Base-by-base conservation (phyloP, 2,329 filamentous ascomycete genomes). In the Sclerotinia trifoliorum region DNA sequence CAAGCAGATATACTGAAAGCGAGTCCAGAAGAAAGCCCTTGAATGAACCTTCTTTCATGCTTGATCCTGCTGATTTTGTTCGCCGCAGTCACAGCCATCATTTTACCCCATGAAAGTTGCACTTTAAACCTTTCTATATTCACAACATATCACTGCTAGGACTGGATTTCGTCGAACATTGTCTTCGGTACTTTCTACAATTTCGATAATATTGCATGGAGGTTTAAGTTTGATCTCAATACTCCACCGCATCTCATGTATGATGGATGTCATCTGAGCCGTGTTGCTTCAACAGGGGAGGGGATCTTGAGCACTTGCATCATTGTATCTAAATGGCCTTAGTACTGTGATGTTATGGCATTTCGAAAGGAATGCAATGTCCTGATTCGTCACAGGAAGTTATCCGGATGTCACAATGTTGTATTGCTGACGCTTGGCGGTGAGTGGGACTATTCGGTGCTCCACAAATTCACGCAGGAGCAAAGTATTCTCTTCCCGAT, bases 361-460 rank as follows among this genome's bases (percentile, higher is more conserved):
- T 4, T 32, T 21, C 2, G 26, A 19, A 10, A 19, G 26, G 7
- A 54, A 32, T 7, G 13, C 11, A 21, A 21, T 32, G 48, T 32
- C 2, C 19, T 48, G 19, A 48, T 61, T 48, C 6, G 57, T 61
- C 10, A 5, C 10, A 48, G 5, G 26, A 35, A 5, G n/a, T 48
- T 48, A 60, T 7, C 57, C 57, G 57, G 26, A 60, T 60, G 26
- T 54, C 51, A 54, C 26, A 11, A 5, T 19, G 26, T 19, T 29
- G 42, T 60, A 60, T 13, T 60, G 57, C 57, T 48, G 57, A 60
- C 42, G n/a, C 57, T 60, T 60, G 42, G 57, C 57, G 32, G 11
- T 46, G 39, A n/a, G 56, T 24, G 24, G 24, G 49, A 26, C 15
- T 29, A 54, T 54, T 51, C 24, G 13, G 17, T 19, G 19, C 51